phyloP scores from a whole-genome alignment of 306 rosid genomes.

The Cicer judaicum region DNA sequence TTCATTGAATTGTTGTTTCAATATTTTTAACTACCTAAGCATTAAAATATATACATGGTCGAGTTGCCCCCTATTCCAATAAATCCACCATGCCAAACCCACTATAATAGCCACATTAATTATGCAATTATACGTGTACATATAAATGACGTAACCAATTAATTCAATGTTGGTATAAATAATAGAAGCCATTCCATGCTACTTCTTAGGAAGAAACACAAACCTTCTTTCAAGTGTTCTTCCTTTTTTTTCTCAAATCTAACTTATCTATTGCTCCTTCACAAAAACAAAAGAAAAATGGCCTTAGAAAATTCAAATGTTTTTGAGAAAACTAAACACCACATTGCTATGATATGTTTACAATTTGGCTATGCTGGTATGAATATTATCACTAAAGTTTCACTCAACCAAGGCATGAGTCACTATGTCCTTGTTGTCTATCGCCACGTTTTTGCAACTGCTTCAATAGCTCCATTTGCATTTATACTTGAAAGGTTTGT shows the following conservation, averaged over 20 bases:
- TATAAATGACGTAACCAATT: slow-evolving; percentile 40
- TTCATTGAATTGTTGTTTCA: background rate
- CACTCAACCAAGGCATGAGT: slow-evolving; percentile 92
- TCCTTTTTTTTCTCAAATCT: slow-evolving; percentile 33
- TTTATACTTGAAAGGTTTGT: slow-evolving; percentile 75
- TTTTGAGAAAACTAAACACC: slow-evolving; percentile 70
- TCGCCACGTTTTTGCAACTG: slow-evolving; percentile 87
- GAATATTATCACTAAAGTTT: slow-evolving; percentile 85
- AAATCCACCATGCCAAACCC: slow-evolving; percentile 32
- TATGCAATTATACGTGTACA: slow-evolving; percentile 29
- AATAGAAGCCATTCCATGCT: slow-evolving; percentile 15
- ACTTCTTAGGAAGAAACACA: slow-evolving; percentile 59
- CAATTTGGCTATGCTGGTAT: slow-evolving; percentile 96
- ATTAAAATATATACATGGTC: slow-evolving; percentile 37
- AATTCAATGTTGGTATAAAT: slow-evolving; percentile 56
- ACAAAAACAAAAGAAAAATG: slow-evolving; percentile 39
- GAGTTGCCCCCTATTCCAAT: slow-evolving; percentile 33
- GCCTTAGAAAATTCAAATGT: slow-evolving; percentile 46
- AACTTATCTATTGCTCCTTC: background rate
- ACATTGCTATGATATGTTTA: slow-evolving; percentile 83
- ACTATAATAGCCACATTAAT: background rate
- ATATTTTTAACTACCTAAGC: slow-evolving; percentile 4
- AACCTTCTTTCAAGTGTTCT: slow-evolving; percentile 47
- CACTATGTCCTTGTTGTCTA: slow-evolving; percentile 94
- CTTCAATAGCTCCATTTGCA: slow-evolving; percentile 78